Evolutionary conservation across 768 basidiomycete genomes (phyloP), one percentile per base, ranked within the genome.

Genomic region (Chalciporus chontae): DNA sequence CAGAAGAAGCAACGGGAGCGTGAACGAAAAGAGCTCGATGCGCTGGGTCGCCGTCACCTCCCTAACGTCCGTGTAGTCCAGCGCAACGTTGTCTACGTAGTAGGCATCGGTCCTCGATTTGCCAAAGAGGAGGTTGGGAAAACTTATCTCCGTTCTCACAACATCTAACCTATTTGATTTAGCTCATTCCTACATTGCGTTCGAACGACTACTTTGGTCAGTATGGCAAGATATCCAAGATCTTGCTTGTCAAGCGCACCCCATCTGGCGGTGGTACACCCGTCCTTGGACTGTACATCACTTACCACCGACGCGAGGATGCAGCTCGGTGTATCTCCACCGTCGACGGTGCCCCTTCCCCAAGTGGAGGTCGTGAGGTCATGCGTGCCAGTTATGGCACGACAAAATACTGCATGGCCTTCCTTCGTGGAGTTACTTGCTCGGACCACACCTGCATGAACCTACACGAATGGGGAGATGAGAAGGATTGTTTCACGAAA

Each of bases 141-240:
- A 46, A 42, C 26, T 13, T 53, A 26, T 9, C 50, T 37, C 37
- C 5, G 23, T 10, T 36, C 32, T 42, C 14, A 13, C 34, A 26
- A 15, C n/a, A 3, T 14, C 38, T 48, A 19, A 57, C 50, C 43
- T 52, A 45, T 45, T 21, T 43, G 26, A 40, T 40, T 6, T 51
- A 92, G 93, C 81, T 94, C 40, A 91, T 97, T 57, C 86, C 93
- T 1, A 90, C 93, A 11, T 73, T 99, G 36, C 90, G 95, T 40
- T 94, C 92, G 5, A 86, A 85, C 58, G 96, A 99, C 58, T 97
- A 96, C 66, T 98, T 98, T 65, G 96, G 96, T 9, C 94, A 96
- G 65, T 99, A 97, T 69, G 96, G 96, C 59, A 97, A 94, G 74
- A 97, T 99, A 58, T 83, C 87, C 38, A 95, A 95, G 73, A 91